These are phyloP conservation scores for Trichoderma hamatum DNA, from an alignment of 2,329 filamentous ascomycete species.

Conservation along the genomic window DNA sequence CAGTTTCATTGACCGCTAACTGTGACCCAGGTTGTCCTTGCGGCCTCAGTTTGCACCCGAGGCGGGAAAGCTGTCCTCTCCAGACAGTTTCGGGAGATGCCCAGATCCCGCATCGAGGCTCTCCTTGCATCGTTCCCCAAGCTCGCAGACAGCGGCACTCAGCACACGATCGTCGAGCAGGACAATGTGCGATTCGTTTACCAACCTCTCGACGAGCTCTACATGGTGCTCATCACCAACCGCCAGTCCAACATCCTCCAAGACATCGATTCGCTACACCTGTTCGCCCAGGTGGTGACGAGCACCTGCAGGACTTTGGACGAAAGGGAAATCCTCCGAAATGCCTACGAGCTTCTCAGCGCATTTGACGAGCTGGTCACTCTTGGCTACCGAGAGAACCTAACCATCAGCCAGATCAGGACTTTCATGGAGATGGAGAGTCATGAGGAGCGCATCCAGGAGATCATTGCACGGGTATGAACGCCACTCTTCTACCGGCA, in stretches of 20 bases:
- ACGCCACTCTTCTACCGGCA: not conserved
- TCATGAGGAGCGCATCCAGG: conserved; percentile 98
- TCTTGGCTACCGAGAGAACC: conserved; percentile 91
- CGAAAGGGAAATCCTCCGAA: conserved; percentile 90
- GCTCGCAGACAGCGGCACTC: conserved; percentile 90
- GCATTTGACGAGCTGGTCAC: conserved; percentile 98
- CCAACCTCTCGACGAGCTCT: conserved; percentile 97
- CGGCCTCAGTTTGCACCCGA: conserved; percentile 97
- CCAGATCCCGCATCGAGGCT: conserved; percentile 92
- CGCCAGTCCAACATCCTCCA: conserved; percentile 98
- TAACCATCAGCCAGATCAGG: conserved; percentile 96
- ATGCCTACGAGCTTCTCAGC: conserved; percentile 93
- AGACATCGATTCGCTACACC: conserved; percentile 96
- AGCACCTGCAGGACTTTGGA: conserved; percentile 96
- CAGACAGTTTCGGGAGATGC: conserved; percentile 96
- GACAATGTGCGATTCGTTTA: conserved; percentile 99
- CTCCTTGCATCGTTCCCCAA: conserved; percentile 97
- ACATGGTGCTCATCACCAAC: conserved; percentile 99
- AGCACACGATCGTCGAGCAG: conserved; percentile 98
- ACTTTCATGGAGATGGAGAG: conserved; percentile 99
- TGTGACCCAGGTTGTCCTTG: conserved; percentile 81
- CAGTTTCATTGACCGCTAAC: conserved; percentile 31
- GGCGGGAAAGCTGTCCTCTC: conserved; percentile 98
- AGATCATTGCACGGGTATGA: conserved; percentile 86
- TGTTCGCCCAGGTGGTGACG: conserved; percentile 96